These are phyloP conservation scores for Agaricus bisporus DNA, from an alignment of 768 basidiomycete species.

Conservation along the genomic window DNA sequence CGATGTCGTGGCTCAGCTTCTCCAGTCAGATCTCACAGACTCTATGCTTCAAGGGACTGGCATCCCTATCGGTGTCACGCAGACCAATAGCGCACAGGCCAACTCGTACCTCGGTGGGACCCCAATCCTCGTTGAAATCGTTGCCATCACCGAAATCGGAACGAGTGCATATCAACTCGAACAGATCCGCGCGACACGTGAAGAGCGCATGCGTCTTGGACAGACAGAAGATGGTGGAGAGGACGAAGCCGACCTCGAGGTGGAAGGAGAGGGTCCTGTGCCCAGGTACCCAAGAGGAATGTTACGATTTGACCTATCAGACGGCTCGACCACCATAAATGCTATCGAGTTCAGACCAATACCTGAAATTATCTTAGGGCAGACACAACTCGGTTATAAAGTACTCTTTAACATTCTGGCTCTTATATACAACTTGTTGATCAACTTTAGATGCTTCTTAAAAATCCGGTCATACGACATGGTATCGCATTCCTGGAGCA, in stretches of 20 bases:
- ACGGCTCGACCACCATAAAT: slow-evolving; percentile 61
- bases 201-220: slow-evolving; percentile 56
- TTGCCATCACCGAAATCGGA: slow-evolving; percentile 77
- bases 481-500: slow-evolving; percentile 80
- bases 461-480: slow-evolving; percentile 57
- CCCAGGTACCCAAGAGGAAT: slow-evolving; percentile 81
- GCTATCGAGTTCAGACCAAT: slow-evolving; percentile 78
- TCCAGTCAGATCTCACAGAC: slow-evolving; percentile 66
- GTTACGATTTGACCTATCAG: slow-evolving; percentile 69
- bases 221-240: slow-evolving; percentile 27
- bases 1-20: slow-evolving; percentile 57
- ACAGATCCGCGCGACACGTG: slow-evolving; percentile 57
- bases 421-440: background rate
- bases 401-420: slow-evolving; percentile 28
- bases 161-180: slow-evolving; percentile 77
- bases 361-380: slow-evolving; percentile 60
- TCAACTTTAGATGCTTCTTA: slow-evolving; percentile 54
- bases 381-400: slow-evolving; percentile 80
- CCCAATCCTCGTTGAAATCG: slow-evolving; percentile 71
- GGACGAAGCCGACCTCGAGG: slow-evolving; percentile 49
- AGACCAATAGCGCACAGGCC: slow-evolving; percentile 22
- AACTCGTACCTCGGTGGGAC: slow-evolving; percentile 26
- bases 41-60: slow-evolving; percentile 71
- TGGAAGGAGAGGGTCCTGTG: slow-evolving; percentile 66
- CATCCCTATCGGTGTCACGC: slow-evolving; percentile 40